Percentiles rank a stretch among this genome's conserved stretches.
These are phyloP conservation scores for Pyrenophora graminea DNA, from an alignment of 2,329 filamentous ascomycete genomes.

Conservation along the genomic window DNA sequence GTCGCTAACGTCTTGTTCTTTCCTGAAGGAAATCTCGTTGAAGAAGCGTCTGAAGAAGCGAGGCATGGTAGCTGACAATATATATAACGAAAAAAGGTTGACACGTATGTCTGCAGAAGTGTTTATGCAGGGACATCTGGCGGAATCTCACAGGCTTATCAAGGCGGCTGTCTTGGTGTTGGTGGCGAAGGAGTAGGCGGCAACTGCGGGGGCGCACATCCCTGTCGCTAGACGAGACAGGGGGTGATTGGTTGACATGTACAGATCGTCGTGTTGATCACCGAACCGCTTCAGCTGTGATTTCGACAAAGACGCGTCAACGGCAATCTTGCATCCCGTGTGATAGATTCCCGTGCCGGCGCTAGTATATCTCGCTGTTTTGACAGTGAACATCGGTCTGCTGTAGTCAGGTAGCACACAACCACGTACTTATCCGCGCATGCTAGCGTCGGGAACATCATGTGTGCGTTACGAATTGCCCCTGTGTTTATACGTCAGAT, in stretches of 20 bases:
- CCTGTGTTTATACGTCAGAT: too few species aligned
- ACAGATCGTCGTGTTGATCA: constrained; percentile 7
- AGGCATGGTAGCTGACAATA: constrained; percentile 15
- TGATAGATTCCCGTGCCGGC: too few species aligned
- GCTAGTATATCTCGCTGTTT: too few species aligned
- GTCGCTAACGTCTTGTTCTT: constrained; percentile 17
- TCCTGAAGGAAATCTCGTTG: constrained; percentile 25
- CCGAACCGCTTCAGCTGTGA: not conserved
- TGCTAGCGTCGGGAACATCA: too few species aligned
- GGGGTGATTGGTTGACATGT: constrained; percentile 2
- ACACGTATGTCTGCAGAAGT: constrained; percentile 1
- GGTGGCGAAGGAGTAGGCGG: constrained; percentile 10
- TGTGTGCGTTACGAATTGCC: too few species aligned
- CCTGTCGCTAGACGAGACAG: not conserved
- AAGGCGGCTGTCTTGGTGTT: constrained; percentile 2
- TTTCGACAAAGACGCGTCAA: constrained; percentile 8
- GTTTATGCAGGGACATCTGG: constrained; percentile 1
- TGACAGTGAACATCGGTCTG: too few species aligned
- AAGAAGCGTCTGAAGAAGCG: constrained; percentile 30
- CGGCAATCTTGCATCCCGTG: not conserved
- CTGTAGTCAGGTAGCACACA: too few species aligned
- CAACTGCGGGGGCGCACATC: constrained; percentile 8
- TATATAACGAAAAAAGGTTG: not conserved
- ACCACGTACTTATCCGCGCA: too few species aligned
- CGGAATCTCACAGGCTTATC: constrained; percentile 7